Conservation (phyloP, 345 rosid genomes). For the Aethionema arabicum region DNA sequence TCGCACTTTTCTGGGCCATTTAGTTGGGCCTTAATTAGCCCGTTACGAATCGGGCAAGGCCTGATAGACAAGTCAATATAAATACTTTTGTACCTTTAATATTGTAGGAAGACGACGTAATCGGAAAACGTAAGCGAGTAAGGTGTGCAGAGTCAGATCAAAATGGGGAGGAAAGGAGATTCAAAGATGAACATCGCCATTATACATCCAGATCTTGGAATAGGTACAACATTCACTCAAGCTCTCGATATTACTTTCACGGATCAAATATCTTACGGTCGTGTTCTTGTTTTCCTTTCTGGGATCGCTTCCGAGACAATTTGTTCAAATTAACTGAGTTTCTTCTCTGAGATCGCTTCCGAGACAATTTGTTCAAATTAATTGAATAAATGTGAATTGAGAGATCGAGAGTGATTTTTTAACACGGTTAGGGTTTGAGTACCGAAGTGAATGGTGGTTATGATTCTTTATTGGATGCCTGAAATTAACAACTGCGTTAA, state of each 20-base stretch:
- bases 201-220: constrained; percentile 88
- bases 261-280: neutral
- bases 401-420: neutral
- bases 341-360: constrained; percentile 13
- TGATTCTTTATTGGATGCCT: neutral
- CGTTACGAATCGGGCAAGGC: neutral
- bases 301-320: constrained; percentile 12
- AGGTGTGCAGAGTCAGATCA: constrained; percentile 25
- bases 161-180: constrained; percentile 46
- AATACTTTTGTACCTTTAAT: neutral
- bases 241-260: neutral
- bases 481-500: neutral
- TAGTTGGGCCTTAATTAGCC: neutral
- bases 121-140: neutral
- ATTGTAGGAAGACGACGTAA: constrained; percentile 5
- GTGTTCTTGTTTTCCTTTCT: neutral
- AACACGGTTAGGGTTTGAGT: neutral
- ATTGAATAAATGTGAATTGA: constrained; percentile 8
- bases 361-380: neutral
- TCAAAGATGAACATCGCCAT: constrained; percentile 68
- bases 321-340: neutral
- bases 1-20: neutral
- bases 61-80: constrained; percentile 15
- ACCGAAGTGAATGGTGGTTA: neutral
- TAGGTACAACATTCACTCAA: constrained; percentile 45